phyloP scores from a whole-genome alignment of 345 rosid genomes.

The Cardamine chenopodiifolia region DNA sequence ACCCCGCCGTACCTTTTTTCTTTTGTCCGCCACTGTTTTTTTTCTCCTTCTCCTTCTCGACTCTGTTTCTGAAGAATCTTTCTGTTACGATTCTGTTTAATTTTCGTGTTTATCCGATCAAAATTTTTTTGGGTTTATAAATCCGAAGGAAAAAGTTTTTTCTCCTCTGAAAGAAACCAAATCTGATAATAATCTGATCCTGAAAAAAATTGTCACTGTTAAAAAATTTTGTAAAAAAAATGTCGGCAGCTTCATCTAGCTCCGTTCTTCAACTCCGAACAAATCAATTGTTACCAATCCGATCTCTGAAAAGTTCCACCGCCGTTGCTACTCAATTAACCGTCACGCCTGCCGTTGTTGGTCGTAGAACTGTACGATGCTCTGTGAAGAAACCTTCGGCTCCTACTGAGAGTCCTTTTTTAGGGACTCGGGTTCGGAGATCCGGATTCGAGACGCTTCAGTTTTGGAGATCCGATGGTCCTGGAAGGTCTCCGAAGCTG shows the following conservation, averaged over 20 bases:
- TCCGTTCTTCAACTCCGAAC: slow-evolving; percentile 49
- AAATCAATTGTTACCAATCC: slow-evolving; percentile 30
- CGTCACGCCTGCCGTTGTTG: slow-evolving; percentile 29
- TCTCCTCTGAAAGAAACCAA: background rate
- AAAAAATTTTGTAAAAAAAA: slow-evolving; percentile 27
- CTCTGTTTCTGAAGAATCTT: background rate
- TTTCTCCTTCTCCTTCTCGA: background rate
- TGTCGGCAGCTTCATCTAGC: slow-evolving; percentile 59
- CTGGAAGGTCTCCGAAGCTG: slow-evolving; percentile 72
- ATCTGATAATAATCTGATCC: slow-evolving; percentile 22
- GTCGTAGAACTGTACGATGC: slow-evolving; percentile 47
- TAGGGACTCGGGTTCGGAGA: slow-evolving; percentile 55
- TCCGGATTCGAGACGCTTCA: slow-evolving; percentile 61
- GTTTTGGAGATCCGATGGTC: slow-evolving; percentile 82
- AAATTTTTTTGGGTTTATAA: no score
- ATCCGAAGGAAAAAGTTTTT: background rate
- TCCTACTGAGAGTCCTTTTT: slow-evolving; percentile 49
- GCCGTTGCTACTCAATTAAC: slow-evolving; percentile 42
- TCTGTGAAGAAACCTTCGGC: slow-evolving; percentile 37
- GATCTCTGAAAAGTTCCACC: slow-evolving; percentile 40
- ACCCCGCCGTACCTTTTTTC: slow-evolving; percentile 24
- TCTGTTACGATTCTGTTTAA: background rate
- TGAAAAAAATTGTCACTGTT: background rate
- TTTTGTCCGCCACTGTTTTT: background rate
- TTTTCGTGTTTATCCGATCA: background rate